A percentile compares a stretch with the other conserved stretches of the same genome.
Evolutionary conservation across 2,329 filamentous ascomycete species (phyloP).

Genomic region (Aaosphaeria pasadenensis): DNA sequence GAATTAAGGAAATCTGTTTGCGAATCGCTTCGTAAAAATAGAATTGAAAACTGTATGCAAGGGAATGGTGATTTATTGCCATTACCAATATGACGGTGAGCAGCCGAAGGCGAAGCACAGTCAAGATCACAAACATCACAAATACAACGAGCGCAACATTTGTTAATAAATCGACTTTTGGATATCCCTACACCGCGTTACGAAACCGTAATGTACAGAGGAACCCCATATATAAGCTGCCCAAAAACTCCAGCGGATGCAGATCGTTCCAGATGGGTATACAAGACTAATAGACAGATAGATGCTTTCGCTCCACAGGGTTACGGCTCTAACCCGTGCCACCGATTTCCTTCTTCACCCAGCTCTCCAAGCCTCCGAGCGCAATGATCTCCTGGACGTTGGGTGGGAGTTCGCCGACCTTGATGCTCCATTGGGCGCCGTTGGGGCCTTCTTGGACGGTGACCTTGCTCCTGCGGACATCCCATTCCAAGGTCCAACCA

Average conservation of each 20-base stretch:
- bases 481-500: conserved; percentile 82
- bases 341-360: conserved; percentile 71
- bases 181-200: too few species aligned
- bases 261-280: not conserved
- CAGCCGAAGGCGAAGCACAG: too few species aligned
- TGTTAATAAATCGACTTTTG: too few species aligned
- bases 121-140: too few species aligned
- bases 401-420: conserved; percentile 77
- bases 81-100: too few species aligned
- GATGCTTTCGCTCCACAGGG: not conserved
- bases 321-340: conserved; percentile 15
- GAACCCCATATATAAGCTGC: not conserved
- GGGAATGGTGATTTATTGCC: too few species aligned
- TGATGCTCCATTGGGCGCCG: conserved; percentile 70
- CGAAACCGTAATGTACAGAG: too few species aligned
- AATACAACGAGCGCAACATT: too few species aligned
- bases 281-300: not conserved
- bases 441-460: conserved; percentile 66
- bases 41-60: too few species aligned
- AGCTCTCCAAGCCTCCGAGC: conserved; percentile 73
- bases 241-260: not conserved
- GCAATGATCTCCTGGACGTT: conserved; percentile 69
- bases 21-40: too few species aligned
- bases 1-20: too few species aligned
- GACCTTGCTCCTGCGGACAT: conserved; percentile 69